Conservation (phyloP, 192 early-diverging fungal species). For the Phlyctochytrium bullatum region DNA sequence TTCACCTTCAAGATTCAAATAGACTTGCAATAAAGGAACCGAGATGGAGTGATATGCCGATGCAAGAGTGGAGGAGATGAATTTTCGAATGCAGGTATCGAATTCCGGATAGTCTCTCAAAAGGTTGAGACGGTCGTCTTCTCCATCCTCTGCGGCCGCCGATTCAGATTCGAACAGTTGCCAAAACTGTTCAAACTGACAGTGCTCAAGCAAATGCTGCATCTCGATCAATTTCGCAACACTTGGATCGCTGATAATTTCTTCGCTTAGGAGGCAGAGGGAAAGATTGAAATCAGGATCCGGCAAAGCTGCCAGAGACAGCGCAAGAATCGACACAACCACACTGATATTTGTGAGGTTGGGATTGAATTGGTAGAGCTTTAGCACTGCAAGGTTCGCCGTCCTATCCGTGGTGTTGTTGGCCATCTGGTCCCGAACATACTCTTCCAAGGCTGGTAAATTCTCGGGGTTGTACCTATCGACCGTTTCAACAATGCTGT, state of each 20-base stretch:
- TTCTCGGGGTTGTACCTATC: slow-evolving; percentile 85
- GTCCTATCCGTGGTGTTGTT: slow-evolving; percentile 77
- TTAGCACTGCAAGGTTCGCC: slow-evolving; percentile 89
- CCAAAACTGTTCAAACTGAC: slow-evolving; percentile 34
- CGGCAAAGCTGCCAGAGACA: slow-evolving; percentile 78
- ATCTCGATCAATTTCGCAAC: slow-evolving; percentile 64
- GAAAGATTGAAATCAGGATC: slow-evolving; percentile 90
- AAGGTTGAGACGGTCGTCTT: slow-evolving; percentile 45
- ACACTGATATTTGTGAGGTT: slow-evolving; percentile 67
- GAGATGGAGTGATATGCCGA: slow-evolving; percentile 83
- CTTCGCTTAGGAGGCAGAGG: slow-evolving; percentile 80
- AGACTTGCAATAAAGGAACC: slow-evolving; percentile 50
- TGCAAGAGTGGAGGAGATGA: slow-evolving; percentile 70
- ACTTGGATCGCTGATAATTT: slow-evolving; percentile 50
- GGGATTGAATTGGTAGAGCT: slow-evolving; percentile 95
- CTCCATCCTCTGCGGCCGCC: slow-evolving; percentile 13
- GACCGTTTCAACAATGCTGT: slow-evolving; percentile 44
- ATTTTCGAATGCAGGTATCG: slow-evolving; percentile 65
- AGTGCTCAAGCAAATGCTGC: slow-evolving; percentile 75
- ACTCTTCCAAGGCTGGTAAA: slow-evolving; percentile 76
- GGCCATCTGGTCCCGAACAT: slow-evolving; percentile 76
- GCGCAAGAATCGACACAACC: slow-evolving; percentile 73
- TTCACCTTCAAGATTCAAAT: slow-evolving; percentile 68
- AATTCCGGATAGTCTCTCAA: slow-evolving; percentile 41
- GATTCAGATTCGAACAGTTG: slow-evolving; percentile 9